These are phyloP conservation scores for Cladosporium sp. DNA, from an alignment of 2,329 filamentous ascomycete genomes.

Conservation along the genomic window DNA sequence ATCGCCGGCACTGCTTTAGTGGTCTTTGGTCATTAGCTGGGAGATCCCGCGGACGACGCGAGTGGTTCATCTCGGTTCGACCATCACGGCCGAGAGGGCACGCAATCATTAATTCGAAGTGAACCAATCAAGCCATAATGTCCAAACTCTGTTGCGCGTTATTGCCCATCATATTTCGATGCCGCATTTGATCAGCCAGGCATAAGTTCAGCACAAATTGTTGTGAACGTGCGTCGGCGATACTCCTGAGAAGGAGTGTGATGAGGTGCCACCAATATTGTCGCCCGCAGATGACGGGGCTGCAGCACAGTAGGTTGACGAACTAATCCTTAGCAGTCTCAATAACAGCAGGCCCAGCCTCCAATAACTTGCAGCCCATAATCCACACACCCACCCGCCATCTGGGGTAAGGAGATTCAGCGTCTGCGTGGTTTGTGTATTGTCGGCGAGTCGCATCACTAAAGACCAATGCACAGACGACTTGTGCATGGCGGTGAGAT, in stretches of 20 bases:
- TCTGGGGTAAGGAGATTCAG: slow-evolving; percentile 16
- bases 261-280: slow-evolving; percentile 7
- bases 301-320: slow-evolving; percentile 17
- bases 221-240: slow-evolving; percentile 2
- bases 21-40: background rate
- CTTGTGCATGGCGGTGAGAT: slow-evolving; percentile 13
- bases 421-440: slow-evolving; percentile 1
- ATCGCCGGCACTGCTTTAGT: slow-evolving; percentile 7
- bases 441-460: slow-evolving; percentile 15
- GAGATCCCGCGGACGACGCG: background rate
- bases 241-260: slow-evolving; percentile 10
- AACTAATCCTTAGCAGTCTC: slow-evolving; percentile 7
- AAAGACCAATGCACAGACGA: slow-evolving; percentile 14
- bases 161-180: background rate
- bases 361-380: background rate
- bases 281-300: background rate
- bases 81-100: slow-evolving; percentile 3
- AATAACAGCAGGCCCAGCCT: slow-evolving; percentile 1
- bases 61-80: slow-evolving; percentile 15
- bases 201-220: background rate
- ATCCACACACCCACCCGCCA: slow-evolving; percentile 6
- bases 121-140: background rate
- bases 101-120: slow-evolving; percentile 8
- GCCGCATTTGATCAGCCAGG: background rate
- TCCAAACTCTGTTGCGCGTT: background rate